Conservation (phyloP, 129 eudicot species). For the Centaurea solstitialis region DNA sequence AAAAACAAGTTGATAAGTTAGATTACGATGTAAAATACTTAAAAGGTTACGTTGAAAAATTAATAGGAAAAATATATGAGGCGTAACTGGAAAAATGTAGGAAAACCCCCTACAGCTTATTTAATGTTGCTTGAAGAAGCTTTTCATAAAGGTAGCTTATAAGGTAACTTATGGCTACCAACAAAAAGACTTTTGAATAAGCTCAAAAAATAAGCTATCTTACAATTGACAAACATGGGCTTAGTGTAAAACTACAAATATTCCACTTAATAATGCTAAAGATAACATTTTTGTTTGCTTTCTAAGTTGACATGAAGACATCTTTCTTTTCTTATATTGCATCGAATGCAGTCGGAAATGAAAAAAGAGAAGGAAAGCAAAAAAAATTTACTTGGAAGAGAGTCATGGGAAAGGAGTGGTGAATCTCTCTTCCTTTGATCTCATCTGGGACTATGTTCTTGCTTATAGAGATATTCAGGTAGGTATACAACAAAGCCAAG, state of each 20-base stretch:
- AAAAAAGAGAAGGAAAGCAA: not conserved
- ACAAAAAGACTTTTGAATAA: not conserved
- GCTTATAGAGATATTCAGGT: conserved; percentile 92
- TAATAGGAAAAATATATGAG: not conserved
- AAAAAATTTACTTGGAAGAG: conserved; percentile 68
- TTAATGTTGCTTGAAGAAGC: not conserved
- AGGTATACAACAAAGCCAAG: conserved; percentile 82
- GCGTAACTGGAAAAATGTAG: not conserved
- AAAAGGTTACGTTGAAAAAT: not conserved
- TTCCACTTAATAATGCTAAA: not conserved
- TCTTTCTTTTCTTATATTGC: not conserved
- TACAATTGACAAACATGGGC: not conserved
- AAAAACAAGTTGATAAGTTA: not conserved
- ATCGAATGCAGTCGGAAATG: not conserved
- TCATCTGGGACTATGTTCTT: conserved; percentile 96
- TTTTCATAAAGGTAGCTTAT: not conserved
- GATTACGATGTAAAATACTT: not conserved
- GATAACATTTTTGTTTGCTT: not conserved
- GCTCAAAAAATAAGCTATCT: not conserved
- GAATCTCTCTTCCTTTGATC: conserved; percentile 94
- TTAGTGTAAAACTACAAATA: not conserved
- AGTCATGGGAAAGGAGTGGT: conserved; percentile 96
- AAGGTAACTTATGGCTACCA: not conserved
- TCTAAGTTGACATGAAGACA: not conserved
- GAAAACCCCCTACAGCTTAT: not conserved